Percentiles rank a stretch among this genome's conserved stretches.
phyloP scores from a whole-genome alignment of 768 basidiomycete species.

The Cystofilobasidium bisporidii region DNA sequence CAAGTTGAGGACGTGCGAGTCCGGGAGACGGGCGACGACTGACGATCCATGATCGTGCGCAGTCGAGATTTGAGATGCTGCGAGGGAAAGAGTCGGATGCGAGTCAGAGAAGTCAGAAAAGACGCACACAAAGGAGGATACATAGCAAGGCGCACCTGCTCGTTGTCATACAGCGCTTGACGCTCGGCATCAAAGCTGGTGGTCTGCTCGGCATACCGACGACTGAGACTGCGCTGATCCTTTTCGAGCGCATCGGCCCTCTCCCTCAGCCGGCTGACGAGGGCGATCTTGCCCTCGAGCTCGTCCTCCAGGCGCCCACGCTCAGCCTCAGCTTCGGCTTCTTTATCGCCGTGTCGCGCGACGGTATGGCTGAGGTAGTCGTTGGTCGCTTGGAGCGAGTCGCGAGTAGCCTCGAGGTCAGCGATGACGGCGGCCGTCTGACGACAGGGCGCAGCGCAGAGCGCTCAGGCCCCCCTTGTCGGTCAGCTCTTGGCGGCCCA shows the following conservation, averaged over 20 bases:
- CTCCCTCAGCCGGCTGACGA: constrained; percentile 66
- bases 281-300: constrained; percentile 68
- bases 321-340: constrained; percentile 12
- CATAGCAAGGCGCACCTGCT: constrained; percentile 41
- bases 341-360: background rate
- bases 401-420: background rate
- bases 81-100: no score
- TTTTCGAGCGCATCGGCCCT: constrained; percentile 79
- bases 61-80: constrained; percentile 72
- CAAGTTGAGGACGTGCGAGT: background rate
- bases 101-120: no score
- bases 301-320: constrained; percentile 55
- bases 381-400: background rate
- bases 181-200: constrained; percentile 82
- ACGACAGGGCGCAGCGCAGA: background rate
- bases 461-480: no score
- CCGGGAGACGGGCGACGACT: no score
- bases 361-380: background rate
- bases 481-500: no score
- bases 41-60: background rate
- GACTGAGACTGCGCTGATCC: constrained; percentile 71
- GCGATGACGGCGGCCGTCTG: background rate
- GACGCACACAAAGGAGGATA: background rate
- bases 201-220: constrained; percentile 84
- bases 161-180: constrained; percentile 84